phyloP scores from a whole-genome alignment of 2,329 filamentous ascomycete species.

The Colletotrichum paranaense region DNA sequence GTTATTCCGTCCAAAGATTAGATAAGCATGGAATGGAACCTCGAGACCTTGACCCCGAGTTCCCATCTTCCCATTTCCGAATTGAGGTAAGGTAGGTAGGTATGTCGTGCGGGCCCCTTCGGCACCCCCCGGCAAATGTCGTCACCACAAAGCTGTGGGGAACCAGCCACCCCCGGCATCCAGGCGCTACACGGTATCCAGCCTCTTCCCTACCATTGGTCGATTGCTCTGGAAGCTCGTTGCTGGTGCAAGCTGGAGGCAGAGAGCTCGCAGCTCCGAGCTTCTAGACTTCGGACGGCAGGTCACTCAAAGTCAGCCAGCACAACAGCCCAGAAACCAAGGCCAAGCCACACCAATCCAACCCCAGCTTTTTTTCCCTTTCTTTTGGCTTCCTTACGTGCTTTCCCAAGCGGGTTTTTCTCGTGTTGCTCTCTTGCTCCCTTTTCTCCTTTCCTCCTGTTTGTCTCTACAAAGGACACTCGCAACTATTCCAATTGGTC shows the following conservation, averaged over 20 bases:
- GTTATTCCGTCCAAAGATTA: slow-evolving; percentile 11
- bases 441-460: neutral
- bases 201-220: slow-evolving; percentile 16
- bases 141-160: slow-evolving; percentile 27
- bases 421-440: neutral
- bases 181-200: slow-evolving; percentile 15
- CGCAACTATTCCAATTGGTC: slow-evolving; percentile 10
- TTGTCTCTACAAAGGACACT: neutral
- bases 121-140: slow-evolving; percentile 18
- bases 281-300: slow-evolving; percentile 35
- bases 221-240: slow-evolving; percentile 23
- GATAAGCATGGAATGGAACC: neutral
- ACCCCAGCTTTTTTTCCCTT: slow-evolving; percentile 4
- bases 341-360: neutral
- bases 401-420: neutral
- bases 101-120: neutral
- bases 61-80: neutral
- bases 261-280: slow-evolving; percentile 34
- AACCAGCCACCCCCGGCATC: slow-evolving; percentile 24
- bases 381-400: slow-evolving; percentile 7
- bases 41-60: neutral
- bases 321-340: neutral
- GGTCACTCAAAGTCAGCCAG: no score
- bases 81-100: neutral
- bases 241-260: neutral